Evolutionary conservation across 2,329 filamentous ascomycete species (phyloP), one percentile per base, ranked within the genome.

Genomic region (Stromatinia cepivora): DNA sequence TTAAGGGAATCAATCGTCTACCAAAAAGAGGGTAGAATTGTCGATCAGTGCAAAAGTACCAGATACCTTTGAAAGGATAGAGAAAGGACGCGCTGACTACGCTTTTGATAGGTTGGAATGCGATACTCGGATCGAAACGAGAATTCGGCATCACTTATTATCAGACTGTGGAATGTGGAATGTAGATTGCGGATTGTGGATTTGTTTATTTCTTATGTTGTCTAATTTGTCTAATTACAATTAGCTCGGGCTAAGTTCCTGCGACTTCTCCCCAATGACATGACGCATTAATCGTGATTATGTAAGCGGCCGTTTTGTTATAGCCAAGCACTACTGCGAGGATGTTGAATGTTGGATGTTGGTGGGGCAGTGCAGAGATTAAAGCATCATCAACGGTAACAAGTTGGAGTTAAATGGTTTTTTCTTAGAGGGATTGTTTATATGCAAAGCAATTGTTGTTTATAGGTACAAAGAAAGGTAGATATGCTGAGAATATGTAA

Each of bases 21-120:
- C 87, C 83, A 73, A 97, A 90, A 1, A 97, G 85, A 34, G 94
- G 93, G 80, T 91, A 96, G 73, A 95, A 90, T 75, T 91, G 93
- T 31, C 87, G 89, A 78, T 94, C 91, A 45, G 86, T 84, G 64
- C 87, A 74, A 80, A 96, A 97, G 81, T 94, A 97, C 82, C 87
- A 88, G 76, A 97, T 89, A 72, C 95, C 94, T 80, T 90, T 82
- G 65, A 89, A 77, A 25, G 88, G 87, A 72, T 87, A 89, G 4
- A 83, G 84, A 3, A 71, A 75, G 4, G 76, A 77, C 1, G 76
- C 71, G 48, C 72, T 73, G 69, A 78, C 75, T 25, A 77, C 73
- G 45, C 72, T 71, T 39, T 71, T 71, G 25, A 77, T 75, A 20
- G 75, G 75, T 39, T 28, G 45, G 8, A 67, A 39, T 28, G 68